Conservation (phyloP, 768 basidiomycete genomes). For the Tephrocybe sp. region DNA sequence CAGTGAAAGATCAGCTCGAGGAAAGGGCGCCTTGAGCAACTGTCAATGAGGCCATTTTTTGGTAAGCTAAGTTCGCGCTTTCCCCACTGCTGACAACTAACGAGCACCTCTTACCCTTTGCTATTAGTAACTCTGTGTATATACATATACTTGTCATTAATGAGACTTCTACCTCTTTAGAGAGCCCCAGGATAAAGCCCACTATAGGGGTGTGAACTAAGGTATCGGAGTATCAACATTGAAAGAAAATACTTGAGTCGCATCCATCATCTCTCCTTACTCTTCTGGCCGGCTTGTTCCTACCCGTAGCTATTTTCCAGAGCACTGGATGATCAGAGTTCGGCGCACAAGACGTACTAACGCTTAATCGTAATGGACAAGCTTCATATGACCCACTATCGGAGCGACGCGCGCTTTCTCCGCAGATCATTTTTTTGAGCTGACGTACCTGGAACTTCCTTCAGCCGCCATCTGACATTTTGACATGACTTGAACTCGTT, state of each 20-base stretch:
- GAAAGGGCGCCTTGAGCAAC: background rate
- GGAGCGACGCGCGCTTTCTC: conserved; percentile 26
- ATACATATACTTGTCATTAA: conserved; percentile 11
- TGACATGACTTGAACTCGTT: conserved; percentile 17
- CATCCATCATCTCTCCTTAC: conserved; percentile 3
- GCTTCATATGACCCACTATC: conserved; percentile 15
- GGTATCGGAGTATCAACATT: background rate
- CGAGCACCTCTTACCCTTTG: background rate
- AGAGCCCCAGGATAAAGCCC: conserved; percentile 7
- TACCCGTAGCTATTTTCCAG: conserved; percentile 7
- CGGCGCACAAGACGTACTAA: conserved; percentile 16
- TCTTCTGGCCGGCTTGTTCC: conserved; percentile 12
- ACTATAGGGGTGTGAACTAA: conserved; percentile 6
- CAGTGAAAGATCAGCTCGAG: conserved; percentile 57
- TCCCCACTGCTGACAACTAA: background rate
- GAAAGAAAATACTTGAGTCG: background rate
- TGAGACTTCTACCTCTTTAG: conserved; percentile 8
- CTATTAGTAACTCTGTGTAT: conserved; percentile 4
- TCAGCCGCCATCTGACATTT: conserved; percentile 15
- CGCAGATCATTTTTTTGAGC: conserved; percentile 30
- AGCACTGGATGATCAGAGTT: conserved; percentile 9
- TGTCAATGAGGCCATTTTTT: background rate
- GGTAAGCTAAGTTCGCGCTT: conserved; percentile 5
- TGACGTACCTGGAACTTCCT: conserved; percentile 32
- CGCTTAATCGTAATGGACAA: conserved; percentile 17